phyloP scores from a whole-genome alignment of 768 basidiomycete genomes.

The Leccinum sublutescens region DNA sequence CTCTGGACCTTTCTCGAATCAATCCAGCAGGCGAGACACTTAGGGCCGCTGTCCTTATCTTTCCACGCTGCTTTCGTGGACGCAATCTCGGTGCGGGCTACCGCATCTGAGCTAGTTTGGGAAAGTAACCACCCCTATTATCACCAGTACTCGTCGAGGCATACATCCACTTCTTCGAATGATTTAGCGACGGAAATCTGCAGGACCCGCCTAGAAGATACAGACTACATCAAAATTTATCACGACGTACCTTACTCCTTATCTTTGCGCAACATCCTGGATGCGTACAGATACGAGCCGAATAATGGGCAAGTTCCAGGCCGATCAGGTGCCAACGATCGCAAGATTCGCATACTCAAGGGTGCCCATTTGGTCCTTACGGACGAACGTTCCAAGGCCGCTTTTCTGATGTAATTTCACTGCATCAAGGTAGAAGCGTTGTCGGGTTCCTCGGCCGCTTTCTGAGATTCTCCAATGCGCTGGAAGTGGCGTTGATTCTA shows the following conservation, averaged over 20 bases:
- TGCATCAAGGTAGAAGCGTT: slow-evolving; percentile 18
- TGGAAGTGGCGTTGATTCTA: slow-evolving; percentile 18
- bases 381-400: slow-evolving; percentile 46
- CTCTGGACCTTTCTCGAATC: slow-evolving; percentile 53
- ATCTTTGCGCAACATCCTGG: slow-evolving; percentile 47
- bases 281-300: slow-evolving; percentile 45
- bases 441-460: slow-evolving; percentile 7
- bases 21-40: slow-evolving; percentile 34
- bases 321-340: slow-evolving; percentile 28
- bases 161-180: slow-evolving; percentile 5
- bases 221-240: slow-evolving; percentile 59
- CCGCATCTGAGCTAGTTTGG: slow-evolving; percentile 18
- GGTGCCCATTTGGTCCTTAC: slow-evolving; percentile 48
- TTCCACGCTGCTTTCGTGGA: slow-evolving; percentile 39
- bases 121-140: slow-evolving; percentile 28
- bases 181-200: slow-evolving; percentile 15
- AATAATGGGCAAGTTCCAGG: slow-evolving; percentile 10
- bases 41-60: slow-evolving; percentile 51
- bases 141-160: slow-evolving; percentile 15
- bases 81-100: slow-evolving; percentile 9
- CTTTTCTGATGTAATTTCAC: slow-evolving; percentile 37
- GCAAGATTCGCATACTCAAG: slow-evolving; percentile 46
- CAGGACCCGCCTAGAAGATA: slow-evolving; percentile 26
- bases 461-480: slow-evolving; percentile 21
- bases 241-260: slow-evolving; percentile 51